Percentiles rank a stretch among this genome's conserved stretches.
Evolutionary conservation across 352 stramenopile species (phyloP).

Genomic region (Phytophthora brassicae): DNA sequence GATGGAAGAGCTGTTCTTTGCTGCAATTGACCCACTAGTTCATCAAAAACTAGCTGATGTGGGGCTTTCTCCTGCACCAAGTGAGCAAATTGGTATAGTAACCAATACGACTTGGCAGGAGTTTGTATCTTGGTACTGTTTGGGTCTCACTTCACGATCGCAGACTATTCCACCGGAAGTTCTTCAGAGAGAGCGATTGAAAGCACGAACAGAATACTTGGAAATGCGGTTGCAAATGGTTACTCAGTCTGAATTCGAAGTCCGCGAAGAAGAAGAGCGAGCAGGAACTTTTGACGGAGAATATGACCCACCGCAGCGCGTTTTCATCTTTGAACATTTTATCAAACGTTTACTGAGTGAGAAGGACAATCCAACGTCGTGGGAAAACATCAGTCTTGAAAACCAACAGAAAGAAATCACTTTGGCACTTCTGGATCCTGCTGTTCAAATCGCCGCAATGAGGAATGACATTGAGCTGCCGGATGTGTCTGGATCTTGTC

Average conservation of each 20-base stretch:
- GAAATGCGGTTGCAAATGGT: conserved; percentile 35
- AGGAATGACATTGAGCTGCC: conserved; percentile 57
- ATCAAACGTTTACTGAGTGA: conserved; percentile 26
- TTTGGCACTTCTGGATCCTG: conserved; percentile 55
- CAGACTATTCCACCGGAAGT: conserved; percentile 28
- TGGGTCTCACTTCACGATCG: conserved; percentile 22
- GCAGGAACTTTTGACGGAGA: conserved; percentile 24
- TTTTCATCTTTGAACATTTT: conserved; percentile 64
- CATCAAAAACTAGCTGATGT: conserved; percentile 37
- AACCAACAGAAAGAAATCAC: conserved; percentile 53
- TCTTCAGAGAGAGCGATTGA: conserved; percentile 32
- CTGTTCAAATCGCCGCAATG: conserved; percentile 63
- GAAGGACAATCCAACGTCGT: conserved; percentile 39
- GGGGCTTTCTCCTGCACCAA: conserved; percentile 31
- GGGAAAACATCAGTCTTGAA: conserved; percentile 39
- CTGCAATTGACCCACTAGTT: conserved; percentile 42
- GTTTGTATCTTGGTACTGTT: conserved; percentile 63
- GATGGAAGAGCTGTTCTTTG: conserved; percentile 57
- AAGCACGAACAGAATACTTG: conserved; percentile 41
- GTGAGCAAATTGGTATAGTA: conserved; percentile 25
- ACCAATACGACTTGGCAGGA: conserved; percentile 39
- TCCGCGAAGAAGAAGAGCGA: conserved; percentile 31
- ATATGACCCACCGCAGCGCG: conserved; percentile 7
- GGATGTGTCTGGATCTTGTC: conserved; percentile 36
- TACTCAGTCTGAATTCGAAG: conserved; percentile 32